Conservation (phyloP, 2,329 filamentous ascomycete genomes). For the Colletotrichum viniferum region DNA sequence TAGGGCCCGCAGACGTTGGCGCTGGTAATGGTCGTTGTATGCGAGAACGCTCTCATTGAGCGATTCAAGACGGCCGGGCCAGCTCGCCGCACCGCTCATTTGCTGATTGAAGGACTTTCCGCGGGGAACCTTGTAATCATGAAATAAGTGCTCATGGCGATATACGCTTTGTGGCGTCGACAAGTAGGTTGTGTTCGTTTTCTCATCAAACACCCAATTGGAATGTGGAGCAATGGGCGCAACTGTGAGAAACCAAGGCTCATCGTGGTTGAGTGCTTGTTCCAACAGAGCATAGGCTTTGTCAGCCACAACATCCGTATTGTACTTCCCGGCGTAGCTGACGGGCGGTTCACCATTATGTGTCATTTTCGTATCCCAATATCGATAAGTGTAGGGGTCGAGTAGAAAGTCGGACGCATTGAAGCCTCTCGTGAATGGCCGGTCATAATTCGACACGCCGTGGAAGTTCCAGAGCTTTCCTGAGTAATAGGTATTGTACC, state of each 20-base stretch:
- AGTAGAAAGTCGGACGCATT: conserved; percentile 60
- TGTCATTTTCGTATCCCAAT: conserved; percentile 59
- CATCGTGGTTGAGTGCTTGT: conserved; percentile 47
- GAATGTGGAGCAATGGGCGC: conserved; percentile 33
- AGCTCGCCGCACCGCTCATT: conserved; percentile 30
- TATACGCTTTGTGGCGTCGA: conserved; percentile 47
- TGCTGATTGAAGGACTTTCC: neutral
- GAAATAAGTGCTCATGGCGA: conserved; percentile 62
- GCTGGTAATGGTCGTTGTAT: conserved; percentile 35
- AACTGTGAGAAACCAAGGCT: conserved; percentile 60
- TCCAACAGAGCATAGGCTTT: conserved; percentile 58
- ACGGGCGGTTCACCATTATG: conserved; percentile 39
- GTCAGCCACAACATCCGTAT: conserved; percentile 53
- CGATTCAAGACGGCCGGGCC: conserved; percentile 38
- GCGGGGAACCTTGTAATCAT: conserved; percentile 41
- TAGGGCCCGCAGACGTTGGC: conserved; percentile 37
- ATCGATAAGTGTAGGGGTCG: conserved; percentile 71
- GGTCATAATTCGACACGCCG: conserved; percentile 50
- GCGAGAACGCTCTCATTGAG: conserved; percentile 25
- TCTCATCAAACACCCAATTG: conserved; percentile 30
- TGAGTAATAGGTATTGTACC: conserved; percentile 58
- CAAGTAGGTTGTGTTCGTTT: conserved; percentile 55
- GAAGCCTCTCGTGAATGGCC: conserved; percentile 58
- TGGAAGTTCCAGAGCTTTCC: conserved; percentile 59
- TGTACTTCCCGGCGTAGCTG: conserved; percentile 57